phyloP scores from a whole-genome alignment of 371 early-diverging fungal species.

The Lichtheimia hyalospora region DNA sequence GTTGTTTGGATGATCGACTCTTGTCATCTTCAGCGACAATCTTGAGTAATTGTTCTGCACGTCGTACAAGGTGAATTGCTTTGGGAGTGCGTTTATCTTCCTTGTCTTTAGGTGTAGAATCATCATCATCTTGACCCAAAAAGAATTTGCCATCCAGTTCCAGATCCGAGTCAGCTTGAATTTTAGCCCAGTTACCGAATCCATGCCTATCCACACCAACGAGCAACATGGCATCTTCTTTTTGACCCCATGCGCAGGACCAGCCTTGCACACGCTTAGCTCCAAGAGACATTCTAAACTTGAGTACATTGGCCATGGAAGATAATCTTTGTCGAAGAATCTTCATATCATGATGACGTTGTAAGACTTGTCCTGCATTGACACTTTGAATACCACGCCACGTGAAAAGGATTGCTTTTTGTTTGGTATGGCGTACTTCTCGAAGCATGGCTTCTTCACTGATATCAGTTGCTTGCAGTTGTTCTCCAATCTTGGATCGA shows the following conservation, averaged over 20 bases:
- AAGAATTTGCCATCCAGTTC: constrained; percentile 85
- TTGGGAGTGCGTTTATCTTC: constrained; percentile 68
- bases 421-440: constrained; percentile 59
- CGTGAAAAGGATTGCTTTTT: constrained; percentile 77
- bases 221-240: constrained; percentile 95
- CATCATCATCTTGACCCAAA: constrained; percentile 52
- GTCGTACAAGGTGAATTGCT: constrained; percentile 80
- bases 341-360: constrained; percentile 61
- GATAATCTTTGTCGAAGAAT: constrained; percentile 38
- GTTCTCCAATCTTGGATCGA: constrained; percentile 62
- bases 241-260: constrained; percentile 86
- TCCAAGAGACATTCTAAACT: constrained; percentile 65
- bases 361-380: constrained; percentile 79
- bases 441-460: constrained; percentile 47
- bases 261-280: constrained; percentile 87
- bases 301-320: constrained; percentile 22
- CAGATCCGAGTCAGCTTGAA: constrained; percentile 77
- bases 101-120: constrained; percentile 19
- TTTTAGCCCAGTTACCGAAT: constrained; percentile 90
- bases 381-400: constrained; percentile 80
- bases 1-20: constrained; percentile 1
- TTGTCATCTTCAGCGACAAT: constrained; percentile 62
- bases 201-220: constrained; percentile 94
- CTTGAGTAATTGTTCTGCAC: constrained; percentile 91
- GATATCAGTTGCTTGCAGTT: constrained; percentile 32